phyloP scores from a whole-genome alignment of 1,284 basidiomycete genomes.

The Apiotrichum veenhuisii region DNA sequence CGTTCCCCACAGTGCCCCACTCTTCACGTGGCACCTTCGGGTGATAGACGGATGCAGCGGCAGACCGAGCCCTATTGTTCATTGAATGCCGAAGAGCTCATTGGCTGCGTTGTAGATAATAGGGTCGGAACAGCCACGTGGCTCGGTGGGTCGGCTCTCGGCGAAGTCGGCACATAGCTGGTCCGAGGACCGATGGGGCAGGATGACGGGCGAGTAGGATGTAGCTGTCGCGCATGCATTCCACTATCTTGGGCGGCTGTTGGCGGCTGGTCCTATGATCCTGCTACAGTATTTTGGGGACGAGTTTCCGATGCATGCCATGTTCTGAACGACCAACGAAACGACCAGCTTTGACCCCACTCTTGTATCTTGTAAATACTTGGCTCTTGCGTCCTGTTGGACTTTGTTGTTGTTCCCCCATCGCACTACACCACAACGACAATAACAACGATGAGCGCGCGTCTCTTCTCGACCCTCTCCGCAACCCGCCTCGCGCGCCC shows the following conservation, averaged over 20 bases:
- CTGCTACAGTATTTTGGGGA: not conserved
- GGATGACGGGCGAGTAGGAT: not conserved
- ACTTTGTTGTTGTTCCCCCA: not conserved
- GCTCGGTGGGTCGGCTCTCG: not conserved
- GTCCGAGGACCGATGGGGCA: not conserved
- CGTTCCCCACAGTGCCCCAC: too few species aligned
- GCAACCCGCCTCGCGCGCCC: not conserved
- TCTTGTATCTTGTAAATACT: too few species aligned
- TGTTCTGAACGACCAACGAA: not conserved
- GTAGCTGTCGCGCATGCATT: not conserved
- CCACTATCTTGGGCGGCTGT: not conserved
- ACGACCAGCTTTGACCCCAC: not conserved
- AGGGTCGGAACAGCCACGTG: not conserved
- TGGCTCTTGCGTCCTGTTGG: too few species aligned
- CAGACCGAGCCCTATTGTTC: too few species aligned
- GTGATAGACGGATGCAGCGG: too few species aligned
- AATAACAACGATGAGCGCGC: slow-evolving; percentile 1
- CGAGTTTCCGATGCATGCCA: too few species aligned
- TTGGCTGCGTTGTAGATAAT: not conserved
- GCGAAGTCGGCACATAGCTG: not conserved
- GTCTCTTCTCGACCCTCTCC: not conserved
- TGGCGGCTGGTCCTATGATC: not conserved
- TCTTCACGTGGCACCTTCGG: too few species aligned
- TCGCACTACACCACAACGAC: not conserved
- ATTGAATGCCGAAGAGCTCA: not conserved